Evolutionary conservation across 352 stramenopile genomes (phyloP).

Genomic region (Hyaloperonospora brassicae): DNA sequence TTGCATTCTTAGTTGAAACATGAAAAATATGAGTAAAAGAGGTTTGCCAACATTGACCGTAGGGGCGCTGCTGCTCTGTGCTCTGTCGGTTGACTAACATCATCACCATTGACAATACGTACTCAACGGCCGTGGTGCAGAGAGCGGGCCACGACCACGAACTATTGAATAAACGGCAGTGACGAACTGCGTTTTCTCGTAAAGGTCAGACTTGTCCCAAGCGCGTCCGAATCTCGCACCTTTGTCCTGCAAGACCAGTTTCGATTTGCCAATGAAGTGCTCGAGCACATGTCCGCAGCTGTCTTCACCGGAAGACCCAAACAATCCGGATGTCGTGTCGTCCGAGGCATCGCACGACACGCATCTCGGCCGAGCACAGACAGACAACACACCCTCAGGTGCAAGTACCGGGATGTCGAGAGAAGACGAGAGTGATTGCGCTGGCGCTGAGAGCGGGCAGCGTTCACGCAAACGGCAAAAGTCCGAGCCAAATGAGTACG

Average conservation of each 20-base stretch:
- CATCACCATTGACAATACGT: too few species aligned
- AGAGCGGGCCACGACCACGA: too few species aligned
- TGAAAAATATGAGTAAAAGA: conserved; percentile 5
- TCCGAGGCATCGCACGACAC: conserved; percentile 13
- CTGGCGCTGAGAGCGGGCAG: conserved; percentile 7
- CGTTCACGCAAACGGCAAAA: conserved; percentile 45
- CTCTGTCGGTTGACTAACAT: too few species aligned
- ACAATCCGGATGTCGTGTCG: conserved; percentile 13
- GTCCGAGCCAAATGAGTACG: conserved; percentile 29
- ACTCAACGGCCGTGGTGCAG: too few species aligned
- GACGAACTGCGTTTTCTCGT: background rate
- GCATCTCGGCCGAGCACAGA: background rate
- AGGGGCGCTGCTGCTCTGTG: background rate
- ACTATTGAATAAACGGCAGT: background rate
- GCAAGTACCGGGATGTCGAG: background rate
- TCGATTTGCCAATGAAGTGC: conserved; percentile 14
- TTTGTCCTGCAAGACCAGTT: conserved; percentile 8
- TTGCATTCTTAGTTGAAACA: conserved; percentile 53
- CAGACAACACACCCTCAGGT: background rate
- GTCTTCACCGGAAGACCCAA: conserved; percentile 8
- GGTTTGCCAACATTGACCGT: background rate
- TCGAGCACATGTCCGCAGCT: background rate
- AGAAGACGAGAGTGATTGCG: conserved; percentile 10
- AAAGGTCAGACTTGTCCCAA: conserved; percentile 9
- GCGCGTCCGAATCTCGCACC: background rate